A percentile compares a stretch with the other conserved stretches of the same genome.
Evolutionary conservation across 805 yeast genomes (phyloP).

Genomic region (Candida nanaspora): DNA sequence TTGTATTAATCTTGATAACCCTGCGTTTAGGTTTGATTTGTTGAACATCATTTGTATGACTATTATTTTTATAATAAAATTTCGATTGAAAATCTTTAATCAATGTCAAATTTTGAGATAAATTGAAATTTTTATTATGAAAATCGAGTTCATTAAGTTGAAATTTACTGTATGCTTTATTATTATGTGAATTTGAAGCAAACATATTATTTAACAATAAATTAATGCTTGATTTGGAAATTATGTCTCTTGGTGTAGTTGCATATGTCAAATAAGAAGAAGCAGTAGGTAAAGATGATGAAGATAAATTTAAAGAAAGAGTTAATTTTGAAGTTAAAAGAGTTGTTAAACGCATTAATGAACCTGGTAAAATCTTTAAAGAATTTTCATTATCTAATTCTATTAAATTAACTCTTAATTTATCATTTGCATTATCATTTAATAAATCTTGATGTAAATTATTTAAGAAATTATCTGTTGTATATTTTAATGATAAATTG

Average conservation of each 20-base stretch:
- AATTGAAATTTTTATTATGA: constrained; percentile 16
- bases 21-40: constrained; percentile 35
- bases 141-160: constrained; percentile 14
- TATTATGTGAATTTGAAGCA: neutral
- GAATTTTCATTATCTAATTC: constrained; percentile 51
- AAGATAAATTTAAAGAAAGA: constrained; percentile 54
- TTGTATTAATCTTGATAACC: constrained; percentile 24
- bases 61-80: constrained; percentile 28
- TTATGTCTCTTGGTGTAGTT: too few species aligned
- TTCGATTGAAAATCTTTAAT: constrained; percentile 41
- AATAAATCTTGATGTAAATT: constrained; percentile 29
- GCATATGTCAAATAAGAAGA: too few species aligned
- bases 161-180: constrained; percentile 12
- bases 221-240: neutral
- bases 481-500: constrained; percentile 63
- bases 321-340: constrained; percentile 75
- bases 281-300: too few species aligned
- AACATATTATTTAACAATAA: neutral
- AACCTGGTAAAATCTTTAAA: constrained; percentile 54
- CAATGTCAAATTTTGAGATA: constrained; percentile 13
- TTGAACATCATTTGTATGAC: constrained; percentile 9
- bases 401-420: neutral
- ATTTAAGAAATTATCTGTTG: constrained; percentile 27
- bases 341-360: constrained; percentile 58
- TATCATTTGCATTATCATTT: constrained; percentile 18